Evolutionary conservation across 805 yeast genomes (phyloP), one percentile per base, ranked within the genome.

Genomic region (Brettanomyces anomalus): DNA sequence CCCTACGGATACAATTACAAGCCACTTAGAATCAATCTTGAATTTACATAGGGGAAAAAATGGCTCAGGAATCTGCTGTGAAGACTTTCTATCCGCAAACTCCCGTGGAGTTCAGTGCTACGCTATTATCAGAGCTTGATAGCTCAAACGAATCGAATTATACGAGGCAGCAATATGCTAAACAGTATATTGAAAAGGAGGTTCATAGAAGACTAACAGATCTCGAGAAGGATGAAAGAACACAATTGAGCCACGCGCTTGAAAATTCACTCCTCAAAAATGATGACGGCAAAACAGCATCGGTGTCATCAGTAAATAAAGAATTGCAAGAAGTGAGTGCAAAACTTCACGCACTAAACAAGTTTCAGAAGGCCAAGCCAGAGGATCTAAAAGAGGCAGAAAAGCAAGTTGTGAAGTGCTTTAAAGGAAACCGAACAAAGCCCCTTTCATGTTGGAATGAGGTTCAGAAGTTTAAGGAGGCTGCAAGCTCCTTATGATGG

Each of bases 401-500:
- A 62, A 51, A 55, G 6, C 53, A 67, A 10, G 77, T 87, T 20
- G 64, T 72, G 20, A 54, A 65, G 35, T 86, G 96, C 60, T 69
- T 86, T 55, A 70, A 69, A 50, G 72, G 72, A 39, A 81, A 80
- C 59, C 63, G 71, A 48, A 82, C 78, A 18, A 78, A 71, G 57
- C 79, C 84, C 18, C 71, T 86, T 59, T 79, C 83, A 60, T 86
- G 96, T 60, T 83, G 88, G 81, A 85, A 82, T 34, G 85, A 83
- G 56, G 85, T 85, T 16, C 77, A 81, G 55, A 64, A 70, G 43
- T 85, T 86, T 62, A 83, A 78, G 57, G 70, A 69, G 49, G 60
- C 77, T 48, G 83, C 79, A 6, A 32, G 34, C 34, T 32, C 34
- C 7, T n/a, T 32, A 32, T 32, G 13, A 32, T n/a, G 6, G 28